A percentile compares a stretch with the other conserved stretches of the same genome.
Conservation (phyloP, 768 basidiomycete genomes). For the Inosperma sp. region DNA sequence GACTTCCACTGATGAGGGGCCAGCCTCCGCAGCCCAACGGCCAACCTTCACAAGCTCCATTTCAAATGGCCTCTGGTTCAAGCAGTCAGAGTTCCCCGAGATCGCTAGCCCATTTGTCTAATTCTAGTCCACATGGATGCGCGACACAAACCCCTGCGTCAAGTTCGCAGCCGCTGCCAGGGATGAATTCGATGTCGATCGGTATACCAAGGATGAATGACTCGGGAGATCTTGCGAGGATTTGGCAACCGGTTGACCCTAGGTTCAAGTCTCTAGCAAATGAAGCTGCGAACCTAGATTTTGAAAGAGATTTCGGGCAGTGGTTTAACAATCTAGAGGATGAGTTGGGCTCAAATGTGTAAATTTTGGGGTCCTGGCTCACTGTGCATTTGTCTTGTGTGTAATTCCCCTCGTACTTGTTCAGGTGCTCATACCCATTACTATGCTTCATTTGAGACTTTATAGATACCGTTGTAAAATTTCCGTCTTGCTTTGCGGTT, state of each 20-base stretch:
- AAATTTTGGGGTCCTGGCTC: too few species aligned
- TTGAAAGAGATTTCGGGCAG: conserved; percentile 71
- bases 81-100: conserved; percentile 7
- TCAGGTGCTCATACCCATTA: too few species aligned
- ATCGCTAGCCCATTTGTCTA: background rate
- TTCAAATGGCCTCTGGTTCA: conserved; percentile 1
- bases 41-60: conserved; percentile 3
- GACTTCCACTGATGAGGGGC: conserved; percentile 7
- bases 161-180: conserved; percentile 13
- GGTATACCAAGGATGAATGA: conserved; percentile 5
- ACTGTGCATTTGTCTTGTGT: too few species aligned
- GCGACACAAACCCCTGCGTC: conserved; percentile 6
- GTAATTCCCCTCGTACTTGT: too few species aligned
- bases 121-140: background rate
- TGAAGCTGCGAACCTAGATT: conserved; percentile 43
- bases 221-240: conserved; percentile 2
- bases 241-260: background rate
- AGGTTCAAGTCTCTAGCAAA: background rate
- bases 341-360: conserved; percentile 7
- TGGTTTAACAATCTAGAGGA: conserved; percentile 65
- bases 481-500: too few species aligned
- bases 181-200: conserved; percentile 12
- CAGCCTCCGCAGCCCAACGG: conserved; percentile 7
- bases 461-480: too few species aligned
- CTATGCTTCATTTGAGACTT: too few species aligned